phyloP scores from a whole-genome alignment of 352 stramenopile species.

The Globisporangium recalcitrans region DNA sequence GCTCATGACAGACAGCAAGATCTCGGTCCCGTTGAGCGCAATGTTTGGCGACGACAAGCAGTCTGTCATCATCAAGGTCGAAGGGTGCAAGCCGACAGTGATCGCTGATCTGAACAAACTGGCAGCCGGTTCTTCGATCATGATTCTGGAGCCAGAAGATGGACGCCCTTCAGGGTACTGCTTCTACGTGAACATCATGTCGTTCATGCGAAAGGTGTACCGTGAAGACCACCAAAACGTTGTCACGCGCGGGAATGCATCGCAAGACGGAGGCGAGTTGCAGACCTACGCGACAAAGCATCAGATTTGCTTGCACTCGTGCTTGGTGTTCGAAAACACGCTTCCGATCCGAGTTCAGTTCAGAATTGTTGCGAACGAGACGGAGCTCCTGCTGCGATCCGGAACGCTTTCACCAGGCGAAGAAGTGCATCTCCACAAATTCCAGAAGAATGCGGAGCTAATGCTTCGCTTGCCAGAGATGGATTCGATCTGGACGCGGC shows the following conservation, averaged over 20 bases:
- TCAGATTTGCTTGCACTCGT: constrained; percentile 80
- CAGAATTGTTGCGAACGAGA: constrained; percentile 45
- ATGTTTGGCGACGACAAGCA: constrained; percentile 78
- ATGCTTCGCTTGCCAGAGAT: constrained; percentile 77
- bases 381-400: constrained; percentile 34
- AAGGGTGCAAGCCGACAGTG: constrained; percentile 79
- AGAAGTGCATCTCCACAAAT: constrained; percentile 80
- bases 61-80: constrained; percentile 81
- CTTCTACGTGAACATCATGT: constrained; percentile 78
- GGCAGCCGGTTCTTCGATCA: constrained; percentile 52
- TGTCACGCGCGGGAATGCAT: constrained; percentile 49
- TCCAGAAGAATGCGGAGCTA: constrained; percentile 68
- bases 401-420: constrained; percentile 79
- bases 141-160: constrained; percentile 67
- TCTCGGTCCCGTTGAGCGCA: constrained; percentile 74
- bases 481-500: constrained; percentile 78
- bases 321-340: constrained; percentile 84
- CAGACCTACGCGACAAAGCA: constrained; percentile 87
- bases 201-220: constrained; percentile 85
- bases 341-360: constrained; percentile 83
- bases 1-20: constrained; percentile 69
- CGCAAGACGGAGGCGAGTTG: constrained; percentile 36
- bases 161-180: constrained; percentile 61
- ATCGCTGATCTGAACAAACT: constrained; percentile 68
- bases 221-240: constrained; percentile 80